Evolutionary conservation across 306 rosid species (phyloP).

Genomic region (Fragaria vesca): DNA sequence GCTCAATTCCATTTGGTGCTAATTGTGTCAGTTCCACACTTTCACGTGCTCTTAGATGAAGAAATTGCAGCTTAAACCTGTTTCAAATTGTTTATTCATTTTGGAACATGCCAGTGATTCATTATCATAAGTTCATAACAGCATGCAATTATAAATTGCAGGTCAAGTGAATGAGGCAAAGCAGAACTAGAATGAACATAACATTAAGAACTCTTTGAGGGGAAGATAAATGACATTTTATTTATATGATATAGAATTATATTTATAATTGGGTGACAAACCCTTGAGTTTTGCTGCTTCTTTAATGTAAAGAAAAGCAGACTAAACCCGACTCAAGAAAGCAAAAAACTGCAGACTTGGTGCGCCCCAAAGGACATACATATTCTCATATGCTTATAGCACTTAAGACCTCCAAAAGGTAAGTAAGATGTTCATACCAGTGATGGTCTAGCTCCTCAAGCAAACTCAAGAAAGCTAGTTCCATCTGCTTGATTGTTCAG

Average conservation of each 20-base stretch:
- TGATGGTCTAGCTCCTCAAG: conserved; percentile 13
- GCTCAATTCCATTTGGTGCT: not conserved
- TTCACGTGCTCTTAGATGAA: not conserved
- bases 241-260: conserved; percentile 10
- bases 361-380: not conserved
- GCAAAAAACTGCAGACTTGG: conserved; percentile 10
- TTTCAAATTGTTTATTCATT: not conserved
- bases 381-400: conserved; percentile 7
- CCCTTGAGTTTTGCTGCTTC: conserved; percentile 17
- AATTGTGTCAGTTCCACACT: not conserved
- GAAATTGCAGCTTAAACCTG: not conserved
- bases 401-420: not conserved
- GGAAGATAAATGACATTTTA: not conserved
- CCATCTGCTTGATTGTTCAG: conserved; percentile 18
- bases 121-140: not conserved
- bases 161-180: not conserved
- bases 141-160: not conserved
- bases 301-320: conserved; percentile 28
- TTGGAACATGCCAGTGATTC: not conserved
- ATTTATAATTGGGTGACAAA: conserved; percentile 19
- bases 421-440: not conserved
- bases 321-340: not conserved
- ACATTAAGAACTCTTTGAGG: not conserved
- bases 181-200: not conserved
- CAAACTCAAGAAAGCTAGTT: conserved; percentile 18